These are phyloP conservation scores for Claviceps fusiformis DNA, from an alignment of 2,329 filamentous ascomycete species.

Conservation along the genomic window DNA sequence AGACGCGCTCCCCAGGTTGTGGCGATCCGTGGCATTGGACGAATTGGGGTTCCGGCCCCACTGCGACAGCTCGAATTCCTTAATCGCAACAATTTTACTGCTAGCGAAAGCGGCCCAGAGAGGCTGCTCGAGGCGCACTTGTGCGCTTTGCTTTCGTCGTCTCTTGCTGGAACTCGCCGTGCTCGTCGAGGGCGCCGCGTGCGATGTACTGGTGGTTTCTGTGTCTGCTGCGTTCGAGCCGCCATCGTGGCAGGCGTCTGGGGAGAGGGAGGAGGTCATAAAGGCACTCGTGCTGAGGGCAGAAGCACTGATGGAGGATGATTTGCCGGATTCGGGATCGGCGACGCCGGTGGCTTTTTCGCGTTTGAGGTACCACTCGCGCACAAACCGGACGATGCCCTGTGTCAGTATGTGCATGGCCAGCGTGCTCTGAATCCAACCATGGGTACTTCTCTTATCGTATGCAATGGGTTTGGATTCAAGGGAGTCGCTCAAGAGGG, in stretches of 20 bases:
- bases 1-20: constrained; percentile 63
- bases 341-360: constrained; percentile 39
- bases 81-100: constrained; percentile 91
- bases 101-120: constrained; percentile 90
- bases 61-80: constrained; percentile 76
- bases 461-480: constrained; percentile 29
- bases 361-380: constrained; percentile 52
- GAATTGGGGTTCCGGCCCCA: constrained; percentile 59
- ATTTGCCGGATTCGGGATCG: constrained; percentile 52
- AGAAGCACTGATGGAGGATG: constrained; percentile 17
- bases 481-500: constrained; percentile 33
- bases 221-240: constrained; percentile 40
- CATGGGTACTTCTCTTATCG: constrained; percentile 45
- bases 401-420: constrained; percentile 66
- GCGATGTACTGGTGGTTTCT: constrained; percentile 24
- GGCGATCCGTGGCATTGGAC: constrained; percentile 61
- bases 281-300: constrained; percentile 8
- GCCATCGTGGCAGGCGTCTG: constrained; percentile 7
- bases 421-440: constrained; percentile 54
- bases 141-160: constrained; percentile 79
- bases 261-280: constrained; percentile 5
- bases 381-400: constrained; percentile 56
- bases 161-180: constrained; percentile 49
- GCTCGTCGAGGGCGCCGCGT: constrained; percentile 20
- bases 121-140: constrained; percentile 80